Evolutionary conservation across 169 alveolate genomes (phyloP).

Genomic region (Babesia ovata): DNA sequence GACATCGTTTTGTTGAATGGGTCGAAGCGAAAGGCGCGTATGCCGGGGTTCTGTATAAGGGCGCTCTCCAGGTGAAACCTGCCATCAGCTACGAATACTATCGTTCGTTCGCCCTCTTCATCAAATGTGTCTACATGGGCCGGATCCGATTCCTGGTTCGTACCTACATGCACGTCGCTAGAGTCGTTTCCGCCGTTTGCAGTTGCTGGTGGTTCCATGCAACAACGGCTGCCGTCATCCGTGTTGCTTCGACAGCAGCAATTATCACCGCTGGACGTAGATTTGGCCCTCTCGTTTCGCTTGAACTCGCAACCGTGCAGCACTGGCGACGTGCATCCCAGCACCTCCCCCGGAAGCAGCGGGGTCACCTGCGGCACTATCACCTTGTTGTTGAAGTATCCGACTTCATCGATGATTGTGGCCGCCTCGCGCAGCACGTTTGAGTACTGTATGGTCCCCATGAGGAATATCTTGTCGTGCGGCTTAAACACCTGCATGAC

Average conservation of each 20-base stretch:
- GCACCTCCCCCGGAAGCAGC: slow-evolving; percentile 95
- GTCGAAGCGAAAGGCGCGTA: slow-evolving; percentile 89
- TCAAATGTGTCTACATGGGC: slow-evolving; percentile 1
- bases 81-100: slow-evolving; percentile 96
- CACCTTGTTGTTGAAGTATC: slow-evolving; percentile 69
- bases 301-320: slow-evolving; percentile 54
- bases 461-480: slow-evolving; percentile 75
- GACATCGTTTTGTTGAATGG: slow-evolving; percentile 91
- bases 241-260: not conserved
- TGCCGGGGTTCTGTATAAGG: slow-evolving; percentile 95
- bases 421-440: slow-evolving; percentile 72
- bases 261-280: not conserved
- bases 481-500: slow-evolving; percentile 73
- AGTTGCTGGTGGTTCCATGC: not conserved
- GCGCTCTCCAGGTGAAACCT: slow-evolving; percentile 99
- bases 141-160: not conserved
- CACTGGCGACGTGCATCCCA: slow-evolving; percentile 93
- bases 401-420: slow-evolving; percentile 52
- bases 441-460: slow-evolving; percentile 91
- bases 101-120: slow-evolving; percentile 32
- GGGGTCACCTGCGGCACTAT: slow-evolving; percentile 94
- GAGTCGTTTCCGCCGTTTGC: not conserved
- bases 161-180: not conserved
- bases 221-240: not conserved
- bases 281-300: slow-evolving; percentile 22